Evolutionary conservation across 179 eudicot genomes (phyloP).

Genomic region (Camellia oleifera): DNA sequence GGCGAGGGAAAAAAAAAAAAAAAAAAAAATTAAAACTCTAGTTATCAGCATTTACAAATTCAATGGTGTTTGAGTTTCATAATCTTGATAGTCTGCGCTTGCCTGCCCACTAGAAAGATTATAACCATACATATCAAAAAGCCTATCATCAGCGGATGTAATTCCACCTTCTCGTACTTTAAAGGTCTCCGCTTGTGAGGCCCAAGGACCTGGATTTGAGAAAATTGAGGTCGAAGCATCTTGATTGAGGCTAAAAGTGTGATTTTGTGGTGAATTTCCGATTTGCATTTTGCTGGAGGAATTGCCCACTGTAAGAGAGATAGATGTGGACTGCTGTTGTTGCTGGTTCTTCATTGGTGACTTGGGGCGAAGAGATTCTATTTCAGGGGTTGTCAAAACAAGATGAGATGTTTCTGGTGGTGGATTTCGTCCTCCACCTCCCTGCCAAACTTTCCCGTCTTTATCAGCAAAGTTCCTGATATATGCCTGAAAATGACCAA

Average conservation of each 20-base stretch:
- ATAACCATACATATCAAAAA: slow-evolving; percentile 66
- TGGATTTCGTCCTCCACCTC: slow-evolving; percentile 96
- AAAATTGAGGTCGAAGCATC: slow-evolving; percentile 61
- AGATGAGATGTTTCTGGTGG: slow-evolving; percentile 98
- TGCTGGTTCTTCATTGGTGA: slow-evolving; percentile 98
- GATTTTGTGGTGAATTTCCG: slow-evolving; percentile 59
- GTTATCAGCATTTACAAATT: slow-evolving; percentile 33
- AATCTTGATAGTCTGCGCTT: slow-evolving; percentile 54
- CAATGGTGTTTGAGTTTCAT: slow-evolving; percentile 60
- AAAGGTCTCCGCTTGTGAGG: slow-evolving; percentile 42
- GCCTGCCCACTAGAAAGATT: slow-evolving; percentile 45
- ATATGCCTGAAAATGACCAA: slow-evolving; percentile 48
- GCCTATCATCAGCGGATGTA: slow-evolving; percentile 37
- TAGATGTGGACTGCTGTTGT: slow-evolving; percentile 74
- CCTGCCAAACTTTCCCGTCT: slow-evolving; percentile 96
- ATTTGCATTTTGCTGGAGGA: slow-evolving; percentile 48
- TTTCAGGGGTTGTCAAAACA: slow-evolving; percentile 83
- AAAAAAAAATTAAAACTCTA: not conserved
- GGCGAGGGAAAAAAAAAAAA: not conserved
- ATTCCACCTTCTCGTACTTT: slow-evolving; percentile 40
- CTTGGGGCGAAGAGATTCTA: slow-evolving; percentile 88
- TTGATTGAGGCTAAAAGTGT: slow-evolving; percentile 42
- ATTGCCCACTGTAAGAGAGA: slow-evolving; percentile 53
- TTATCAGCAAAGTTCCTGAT: slow-evolving; percentile 68
- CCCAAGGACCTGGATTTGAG: slow-evolving; percentile 52